phyloP scores from a whole-genome alignment of 305 asterid species.

The Striga hermonthica region DNA sequence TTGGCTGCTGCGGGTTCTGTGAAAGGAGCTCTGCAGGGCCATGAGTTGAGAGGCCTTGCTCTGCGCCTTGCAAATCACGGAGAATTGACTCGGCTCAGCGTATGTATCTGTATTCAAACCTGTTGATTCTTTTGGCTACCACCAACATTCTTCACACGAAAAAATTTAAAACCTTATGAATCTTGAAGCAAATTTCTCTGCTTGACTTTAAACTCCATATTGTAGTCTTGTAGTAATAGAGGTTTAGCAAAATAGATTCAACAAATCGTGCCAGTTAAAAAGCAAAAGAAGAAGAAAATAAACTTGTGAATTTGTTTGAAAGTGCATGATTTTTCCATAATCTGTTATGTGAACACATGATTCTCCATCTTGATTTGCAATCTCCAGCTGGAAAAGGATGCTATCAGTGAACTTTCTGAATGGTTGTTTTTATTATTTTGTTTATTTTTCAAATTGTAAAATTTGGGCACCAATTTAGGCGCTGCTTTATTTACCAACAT shows the following conservation, averaged over 20 bases:
- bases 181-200: background rate
- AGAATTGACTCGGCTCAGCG: slow-evolving; percentile 90
- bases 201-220: background rate
- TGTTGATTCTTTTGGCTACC: slow-evolving; percentile 3
- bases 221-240: background rate
- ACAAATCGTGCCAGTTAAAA: background rate
- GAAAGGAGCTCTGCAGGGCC: slow-evolving; percentile 87
- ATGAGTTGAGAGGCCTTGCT: slow-evolving; percentile 88
- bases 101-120: slow-evolving; percentile 41
- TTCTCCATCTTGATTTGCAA: background rate
- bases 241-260: background rate
- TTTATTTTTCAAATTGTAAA: background rate
- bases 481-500: background rate
- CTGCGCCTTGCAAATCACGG: slow-evolving; percentile 93
- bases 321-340: background rate
- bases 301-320: background rate
- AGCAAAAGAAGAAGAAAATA: background rate
- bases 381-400: background rate
- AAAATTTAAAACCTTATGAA: background rate
- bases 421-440: background rate
- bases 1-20: slow-evolving; percentile 96
- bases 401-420: background rate
- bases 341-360: background rate
- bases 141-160: background rate
- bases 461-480: background rate